Conservation (phyloP, 192 early-diverging fungal genomes). For the Coemansia sp. region DNA sequence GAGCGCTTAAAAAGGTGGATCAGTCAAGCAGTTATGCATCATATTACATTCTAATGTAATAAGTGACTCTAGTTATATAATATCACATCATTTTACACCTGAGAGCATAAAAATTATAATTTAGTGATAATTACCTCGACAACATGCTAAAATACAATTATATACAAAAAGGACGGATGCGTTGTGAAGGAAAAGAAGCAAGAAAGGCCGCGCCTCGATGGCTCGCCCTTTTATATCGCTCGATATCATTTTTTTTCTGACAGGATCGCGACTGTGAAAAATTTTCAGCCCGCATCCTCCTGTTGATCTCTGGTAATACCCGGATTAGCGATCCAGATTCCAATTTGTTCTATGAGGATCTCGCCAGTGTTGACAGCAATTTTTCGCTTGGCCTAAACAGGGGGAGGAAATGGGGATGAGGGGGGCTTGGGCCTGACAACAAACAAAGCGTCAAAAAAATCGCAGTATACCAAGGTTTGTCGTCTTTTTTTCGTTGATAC, state of each 20-base stretch:
- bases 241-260: background rate
- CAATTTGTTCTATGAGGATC: background rate
- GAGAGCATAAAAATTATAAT: background rate
- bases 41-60: conserved; percentile 15
- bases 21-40: conserved; percentile 30
- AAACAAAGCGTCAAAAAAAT: background rate
- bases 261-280: background rate
- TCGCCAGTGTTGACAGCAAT: background rate
- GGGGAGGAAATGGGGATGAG: background rate
- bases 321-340: background rate
- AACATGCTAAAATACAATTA: background rate
- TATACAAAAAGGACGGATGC: conserved; percentile 3
- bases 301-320: background rate
- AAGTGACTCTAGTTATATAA: conserved; percentile 55
- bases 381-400: background rate
- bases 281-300: background rate
- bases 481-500: background rate
- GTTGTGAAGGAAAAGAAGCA: background rate
- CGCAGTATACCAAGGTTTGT: background rate
- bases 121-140: background rate
- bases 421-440: background rate
- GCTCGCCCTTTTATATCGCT: background rate
- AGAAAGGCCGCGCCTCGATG: background rate
- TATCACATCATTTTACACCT: conserved; percentile 34
- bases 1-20: conserved; percentile 6